Base-by-base conservation (phyloP, 208 protist species). In the Leptomonas pyrrhocoris region DNA sequence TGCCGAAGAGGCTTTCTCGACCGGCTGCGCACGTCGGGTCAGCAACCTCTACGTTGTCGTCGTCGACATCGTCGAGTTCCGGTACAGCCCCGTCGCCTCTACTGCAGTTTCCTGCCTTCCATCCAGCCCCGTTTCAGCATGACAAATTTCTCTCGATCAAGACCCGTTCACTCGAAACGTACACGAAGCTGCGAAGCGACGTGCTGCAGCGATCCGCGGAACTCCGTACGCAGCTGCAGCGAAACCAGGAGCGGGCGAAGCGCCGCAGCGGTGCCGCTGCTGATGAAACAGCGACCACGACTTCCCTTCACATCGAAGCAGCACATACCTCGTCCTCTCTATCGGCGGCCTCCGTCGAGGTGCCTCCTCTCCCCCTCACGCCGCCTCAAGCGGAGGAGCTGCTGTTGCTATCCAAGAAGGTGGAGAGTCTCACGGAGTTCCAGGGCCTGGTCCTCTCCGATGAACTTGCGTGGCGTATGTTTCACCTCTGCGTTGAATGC, bases 141-240 rank as follows among this genome's bases (percentile, higher is more conserved):
- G 89, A 89, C 30, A 94, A 92, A 59, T 94, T 92, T 64, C 80
- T 94, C 31, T 92, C 89, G 13, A 86, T 94, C 49, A 86, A 90
- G 56, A 88, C 70, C 12, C 84, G 89, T 38, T 83, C 78, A 0
- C 61, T 80, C 4, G 86, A 89, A 19, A 75, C 46, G 19, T 92
- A 84, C 53, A 76, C 86, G 36, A 73, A 77, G 25, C 51, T 74
- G n/a, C 84, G 80, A 21, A 36, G 73, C n/a, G 79, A 84, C 34
- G 58, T 90, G 23, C 60, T 91, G 18, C 60, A 74, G 66, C 75
- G 85, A 2, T 65, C 69, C 25, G 71, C 68, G 9, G 68, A 86
- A 51, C 51, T 74, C 28, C 66, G 77, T n/a, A 40, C 18, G 11
- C 65, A 77, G 42, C 34, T 80, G 11, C 53, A 60, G 27, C 56